A percentile compares a stretch with the other conserved stretches of the same genome.
phyloP scores from a whole-genome alignment of 441 rosid species.

The Sinapis alba region DNA sequence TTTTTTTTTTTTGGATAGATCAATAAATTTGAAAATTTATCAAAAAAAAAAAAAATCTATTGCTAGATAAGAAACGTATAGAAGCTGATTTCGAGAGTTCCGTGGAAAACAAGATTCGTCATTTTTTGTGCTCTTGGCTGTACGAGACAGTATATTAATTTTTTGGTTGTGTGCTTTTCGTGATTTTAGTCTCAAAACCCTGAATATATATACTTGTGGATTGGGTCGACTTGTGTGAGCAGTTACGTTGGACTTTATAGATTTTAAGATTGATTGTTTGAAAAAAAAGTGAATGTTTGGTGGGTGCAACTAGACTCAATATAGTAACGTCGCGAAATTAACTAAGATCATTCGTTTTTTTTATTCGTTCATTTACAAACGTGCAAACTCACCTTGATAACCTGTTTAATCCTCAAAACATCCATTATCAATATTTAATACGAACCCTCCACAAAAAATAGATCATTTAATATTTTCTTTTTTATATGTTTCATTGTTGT shows the following conservation, averaged over 20 bases:
- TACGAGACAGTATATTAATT: neutral
- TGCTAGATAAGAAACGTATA: neutral
- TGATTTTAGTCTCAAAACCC: neutral
- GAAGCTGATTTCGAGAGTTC: neutral
- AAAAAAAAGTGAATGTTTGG: neutral
- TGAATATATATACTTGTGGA: neutral
- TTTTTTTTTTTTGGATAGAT: no score
- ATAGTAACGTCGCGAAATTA: neutral
- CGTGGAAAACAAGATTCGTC: neutral
- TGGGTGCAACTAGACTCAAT: neutral
- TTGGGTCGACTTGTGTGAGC: neutral
- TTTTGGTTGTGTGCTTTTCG: neutral
- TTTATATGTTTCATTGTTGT: no score
- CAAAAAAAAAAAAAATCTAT: no score
- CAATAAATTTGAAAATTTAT: no score
- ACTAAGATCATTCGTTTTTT: no score
- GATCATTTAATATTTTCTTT: neutral
- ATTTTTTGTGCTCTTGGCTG: neutral
- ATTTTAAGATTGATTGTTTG: neutral
- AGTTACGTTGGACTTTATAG: neutral
- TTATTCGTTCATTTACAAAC: neutral
- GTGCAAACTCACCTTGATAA: neutral
- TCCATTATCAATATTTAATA: neutral
- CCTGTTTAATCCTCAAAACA: neutral
- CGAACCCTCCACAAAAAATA: neutral